These are phyloP conservation scores for Metschnikowia baotianmanensis DNA, from an alignment of 805 yeast species.

Conservation along the genomic window DNA sequence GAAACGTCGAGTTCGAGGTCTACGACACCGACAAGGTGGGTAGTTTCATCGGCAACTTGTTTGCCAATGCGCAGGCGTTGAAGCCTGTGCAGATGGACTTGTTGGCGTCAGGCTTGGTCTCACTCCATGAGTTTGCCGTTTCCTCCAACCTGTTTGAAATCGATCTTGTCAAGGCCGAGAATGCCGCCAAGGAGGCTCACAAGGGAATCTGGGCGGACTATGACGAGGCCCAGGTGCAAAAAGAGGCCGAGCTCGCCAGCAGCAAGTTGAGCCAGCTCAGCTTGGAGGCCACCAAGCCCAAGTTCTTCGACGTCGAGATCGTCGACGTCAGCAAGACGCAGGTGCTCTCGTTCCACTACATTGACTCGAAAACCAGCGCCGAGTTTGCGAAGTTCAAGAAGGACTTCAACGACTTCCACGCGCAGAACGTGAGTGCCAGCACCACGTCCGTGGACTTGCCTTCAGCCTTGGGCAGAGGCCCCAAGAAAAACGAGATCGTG, in stretches of 20 bases:
- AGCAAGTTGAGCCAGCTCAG: constrained; percentile 21
- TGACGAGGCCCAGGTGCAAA: constrained; percentile 36
- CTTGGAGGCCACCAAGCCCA: constrained; percentile 33
- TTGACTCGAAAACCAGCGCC: constrained; percentile 36
- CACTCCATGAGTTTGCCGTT: constrained; percentile 64
- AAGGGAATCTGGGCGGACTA: constrained; percentile 69
- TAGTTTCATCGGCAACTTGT: constrained; percentile 74
- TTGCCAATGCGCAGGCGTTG: constrained; percentile 44
- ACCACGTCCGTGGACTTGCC: constrained; percentile 38
- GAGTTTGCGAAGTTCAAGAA: constrained; percentile 45
- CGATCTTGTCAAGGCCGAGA: constrained; percentile 61
- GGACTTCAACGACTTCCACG: constrained; percentile 45
- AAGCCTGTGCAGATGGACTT: constrained; percentile 58
- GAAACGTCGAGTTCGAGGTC: constrained; percentile 69
- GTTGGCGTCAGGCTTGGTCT: constrained; percentile 60
- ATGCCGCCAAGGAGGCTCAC: constrained; percentile 50
- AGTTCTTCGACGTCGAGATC: constrained; percentile 52
- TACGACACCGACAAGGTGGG: constrained; percentile 74
- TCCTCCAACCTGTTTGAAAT: constrained; percentile 51
- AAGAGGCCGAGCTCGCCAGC: constrained; percentile 24
- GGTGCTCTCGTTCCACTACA: constrained; percentile 44
- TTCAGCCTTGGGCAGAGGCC: constrained; percentile 36
- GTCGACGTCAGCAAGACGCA: constrained; percentile 47
- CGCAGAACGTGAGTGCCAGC: constrained; percentile 36
- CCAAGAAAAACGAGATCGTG: constrained; percentile 57